phyloP scores from a whole-genome alignment of 2,329 filamentous ascomycete species.

The Neonectria punicea region DNA sequence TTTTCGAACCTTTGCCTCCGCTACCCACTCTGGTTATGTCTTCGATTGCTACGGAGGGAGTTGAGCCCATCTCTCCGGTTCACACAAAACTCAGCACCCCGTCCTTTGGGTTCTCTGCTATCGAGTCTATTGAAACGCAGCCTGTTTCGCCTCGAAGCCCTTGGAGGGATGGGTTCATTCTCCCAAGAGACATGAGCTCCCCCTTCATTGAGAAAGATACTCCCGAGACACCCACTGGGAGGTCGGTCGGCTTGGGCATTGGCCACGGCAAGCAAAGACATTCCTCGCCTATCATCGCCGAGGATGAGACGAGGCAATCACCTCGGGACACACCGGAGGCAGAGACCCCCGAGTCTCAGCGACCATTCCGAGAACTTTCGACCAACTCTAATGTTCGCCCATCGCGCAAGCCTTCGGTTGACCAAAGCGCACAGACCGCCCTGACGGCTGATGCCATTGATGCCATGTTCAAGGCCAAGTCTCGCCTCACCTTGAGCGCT shows the following conservation, averaged over 20 bases:
- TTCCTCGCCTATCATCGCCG: conserved; percentile 64
- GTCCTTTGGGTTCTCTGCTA: conserved; percentile 55
- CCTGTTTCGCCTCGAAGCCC: conserved; percentile 61
- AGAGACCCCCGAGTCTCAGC: conserved; percentile 65
- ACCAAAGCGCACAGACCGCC: conserved; percentile 84
- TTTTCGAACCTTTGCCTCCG: conserved; percentile 36
- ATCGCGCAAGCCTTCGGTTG: conserved; percentile 57
- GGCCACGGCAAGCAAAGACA: conserved; percentile 56
- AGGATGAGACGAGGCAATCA: conserved; percentile 71
- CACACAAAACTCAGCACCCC: conserved; percentile 38
- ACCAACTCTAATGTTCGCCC: conserved; percentile 61
- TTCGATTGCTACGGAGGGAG: conserved; percentile 47
- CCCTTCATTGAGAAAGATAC: conserved; percentile 44
- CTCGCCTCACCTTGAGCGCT: conserved; percentile 39
- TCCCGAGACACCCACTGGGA: conserved; percentile 53
- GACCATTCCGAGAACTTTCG: conserved; percentile 71
- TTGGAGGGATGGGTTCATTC: conserved; percentile 66
- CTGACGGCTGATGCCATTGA: conserved; percentile 87
- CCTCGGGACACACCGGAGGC: conserved; percentile 52
- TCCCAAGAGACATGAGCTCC: conserved; percentile 58
- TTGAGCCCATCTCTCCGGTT: conserved; percentile 53
- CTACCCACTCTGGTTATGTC: conserved; percentile 50
- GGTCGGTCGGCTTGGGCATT: conserved; percentile 58
- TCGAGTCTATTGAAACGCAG: conserved; percentile 58
- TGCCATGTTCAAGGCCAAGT: conserved; percentile 68